Conservation (phyloP, 2,329 filamentous ascomycete species). For the Ceratocystis harringtonii region DNA sequence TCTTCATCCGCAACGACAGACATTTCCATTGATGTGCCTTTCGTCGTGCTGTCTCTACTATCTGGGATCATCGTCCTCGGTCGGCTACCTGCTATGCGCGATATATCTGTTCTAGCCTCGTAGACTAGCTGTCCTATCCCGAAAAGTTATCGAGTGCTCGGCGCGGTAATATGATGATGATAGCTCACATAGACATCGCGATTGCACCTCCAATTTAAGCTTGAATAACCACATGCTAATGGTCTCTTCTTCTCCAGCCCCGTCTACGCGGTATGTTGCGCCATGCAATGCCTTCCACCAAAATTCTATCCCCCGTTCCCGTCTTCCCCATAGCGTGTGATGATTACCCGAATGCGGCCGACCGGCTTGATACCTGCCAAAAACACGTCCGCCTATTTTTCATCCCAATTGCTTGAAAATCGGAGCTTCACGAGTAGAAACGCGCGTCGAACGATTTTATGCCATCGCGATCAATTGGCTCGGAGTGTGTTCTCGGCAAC, state of each 20-base stretch:
- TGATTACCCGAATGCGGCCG: no score
- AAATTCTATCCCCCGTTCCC: no score
- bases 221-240: conserved; percentile 8
- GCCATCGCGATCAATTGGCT: background rate
- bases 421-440: background rate
- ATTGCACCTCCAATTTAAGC: background rate
- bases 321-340: no score
- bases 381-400: background rate
- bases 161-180: no score
- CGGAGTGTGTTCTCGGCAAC: conserved; percentile 17
- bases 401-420: no score
- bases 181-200: background rate
- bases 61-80: background rate
- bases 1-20: conserved; percentile 15
- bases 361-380: background rate
- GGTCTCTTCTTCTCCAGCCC: conserved; percentile 43
- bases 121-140: no score
- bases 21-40: conserved; percentile 19
- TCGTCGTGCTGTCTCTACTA: background rate
- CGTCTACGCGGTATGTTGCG: conserved; percentile 89
- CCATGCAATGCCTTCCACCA: conserved; percentile 15
- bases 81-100: no score
- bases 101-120: no score
- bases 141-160: no score
- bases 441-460: background rate